These are phyloP conservation scores for Aspergillus mulundensis DNA, from an alignment of 495 filamentous ascomycete genomes.

Conservation along the genomic window DNA sequence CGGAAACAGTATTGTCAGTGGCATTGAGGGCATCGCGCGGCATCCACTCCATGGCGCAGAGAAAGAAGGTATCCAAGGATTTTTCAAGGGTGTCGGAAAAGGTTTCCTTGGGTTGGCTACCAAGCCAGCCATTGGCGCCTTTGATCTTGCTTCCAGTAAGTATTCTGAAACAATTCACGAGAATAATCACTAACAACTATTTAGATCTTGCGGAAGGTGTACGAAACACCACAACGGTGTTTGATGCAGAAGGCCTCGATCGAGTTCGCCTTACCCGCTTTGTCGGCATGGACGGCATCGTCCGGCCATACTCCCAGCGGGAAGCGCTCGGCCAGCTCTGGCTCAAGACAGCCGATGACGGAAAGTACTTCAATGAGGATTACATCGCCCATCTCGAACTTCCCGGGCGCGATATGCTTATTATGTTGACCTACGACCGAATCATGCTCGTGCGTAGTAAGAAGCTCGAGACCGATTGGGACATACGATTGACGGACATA, in stretches of 20 bases:
- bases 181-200: conserved; percentile 20
- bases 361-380: conserved; percentile 94
- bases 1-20: conserved; percentile 83
- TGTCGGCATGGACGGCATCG: conserved; percentile 86
- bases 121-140: conserved; percentile 93
- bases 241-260: conserved; percentile 90
- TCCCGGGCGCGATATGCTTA: conserved; percentile 81
- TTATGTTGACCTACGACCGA: conserved; percentile 88
- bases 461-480: conserved; percentile 85
- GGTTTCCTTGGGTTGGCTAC: conserved; percentile 88
- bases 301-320: conserved; percentile 91
- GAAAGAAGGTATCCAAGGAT: conserved; percentile 87
- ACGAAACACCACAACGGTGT: conserved; percentile 97
- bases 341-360: conserved; percentile 96
- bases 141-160: conserved; percentile 85
- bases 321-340: conserved; percentile 97
- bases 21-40: conserved; percentile 85
- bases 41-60: conserved; percentile 95
- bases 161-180: conserved; percentile 6
- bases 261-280: conserved; percentile 88
- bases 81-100: conserved; percentile 97
- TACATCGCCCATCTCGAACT: conserved; percentile 97
- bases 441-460: conserved; percentile 89
- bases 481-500: conserved; percentile 89
- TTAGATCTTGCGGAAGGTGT: conserved; percentile 87